Evolutionary conservation across 2,329 filamentous ascomycete genomes (phyloP), one percentile per base, ranked within the genome.

Genomic region (Nannizziopsis barbatae): DNA sequence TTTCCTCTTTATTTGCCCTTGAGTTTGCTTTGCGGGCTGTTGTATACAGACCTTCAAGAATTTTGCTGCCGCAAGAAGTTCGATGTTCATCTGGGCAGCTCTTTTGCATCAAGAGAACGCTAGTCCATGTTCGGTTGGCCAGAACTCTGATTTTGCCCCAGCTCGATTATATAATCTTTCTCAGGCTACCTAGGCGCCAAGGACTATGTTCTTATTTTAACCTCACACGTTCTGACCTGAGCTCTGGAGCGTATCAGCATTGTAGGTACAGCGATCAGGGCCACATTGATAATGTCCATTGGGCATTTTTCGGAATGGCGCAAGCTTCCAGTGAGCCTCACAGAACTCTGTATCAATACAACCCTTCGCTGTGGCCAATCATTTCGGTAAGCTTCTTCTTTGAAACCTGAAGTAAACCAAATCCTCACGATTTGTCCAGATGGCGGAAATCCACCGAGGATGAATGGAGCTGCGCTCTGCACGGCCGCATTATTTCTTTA

Each of bases 341-440:
- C 81, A 3, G 92, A 98, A 63, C 77, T 98, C 3, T 95, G 87
- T 63, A 88, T 98, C 56, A 87, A 95, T 59, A 98, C 90, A 0
- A 95, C 88, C 0, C 72, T 98, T 31, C 82, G 90, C 53, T 98
- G 92, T 64, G 92, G 92, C 2, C 92, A 98, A 65, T 95, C 90
- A 0, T 98, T 98, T 57, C 71, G 79, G 77, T 79, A 65, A 51
- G 55, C 22, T 46, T 27, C 17, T 17, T 18, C 35, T 27, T n/a
- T 20, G 18, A 4, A 12, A 6, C n/a, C 14, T 12, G 7, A 14
- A 11, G 11, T n/a, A 14, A 7, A 18, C 6, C 10, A n/a, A n/a
- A n/a, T n/a, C n/a, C 22, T 46, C 35, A 46, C 44, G 9, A 6
- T n/a, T 22, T 30, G 33, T 31, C 22, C 59, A 82, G 90, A 71